Conservation (phyloP, 176 grass and related monocot species). For the Rhynchospora pubera region DNA sequence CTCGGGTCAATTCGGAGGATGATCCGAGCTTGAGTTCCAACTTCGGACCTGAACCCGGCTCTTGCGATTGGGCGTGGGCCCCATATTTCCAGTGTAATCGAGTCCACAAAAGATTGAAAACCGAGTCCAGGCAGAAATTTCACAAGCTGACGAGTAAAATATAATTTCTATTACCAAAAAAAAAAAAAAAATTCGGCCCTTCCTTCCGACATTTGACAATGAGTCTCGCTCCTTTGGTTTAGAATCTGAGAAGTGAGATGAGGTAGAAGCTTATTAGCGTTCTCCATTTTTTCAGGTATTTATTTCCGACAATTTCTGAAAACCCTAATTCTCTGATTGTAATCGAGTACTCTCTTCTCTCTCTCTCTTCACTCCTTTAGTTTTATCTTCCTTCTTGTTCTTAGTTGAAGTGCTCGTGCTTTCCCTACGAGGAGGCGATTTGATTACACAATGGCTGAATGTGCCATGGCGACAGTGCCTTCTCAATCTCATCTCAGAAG, state of each 20-base stretch:
- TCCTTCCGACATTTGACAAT: too few relatives aligned
- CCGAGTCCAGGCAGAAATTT: not conserved
- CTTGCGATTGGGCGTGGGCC: too few relatives aligned
- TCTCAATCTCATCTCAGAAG: constrained; percentile 34
- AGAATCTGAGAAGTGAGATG: too few relatives aligned
- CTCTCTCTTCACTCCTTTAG: not conserved
- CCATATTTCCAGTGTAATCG: too few relatives aligned
- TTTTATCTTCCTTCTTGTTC: not conserved
- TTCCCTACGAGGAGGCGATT: not conserved
- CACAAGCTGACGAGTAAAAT: not conserved
- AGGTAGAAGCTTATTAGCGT: not conserved
- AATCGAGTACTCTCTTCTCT: not conserved
- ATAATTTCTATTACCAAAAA: not conserved
- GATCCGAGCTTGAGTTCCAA: too few relatives aligned
- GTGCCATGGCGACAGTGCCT: constrained; percentile 38
- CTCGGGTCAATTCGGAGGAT: too few relatives aligned
- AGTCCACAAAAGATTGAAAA: not conserved
- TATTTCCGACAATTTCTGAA: not conserved
- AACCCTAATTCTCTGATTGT: not conserved
- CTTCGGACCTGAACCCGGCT: too few relatives aligned
- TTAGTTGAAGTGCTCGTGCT: not conserved
- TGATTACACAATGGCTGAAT: constrained; percentile 35
- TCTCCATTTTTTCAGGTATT: not conserved
- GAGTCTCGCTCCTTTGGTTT: too few relatives aligned
- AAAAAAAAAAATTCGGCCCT: not conserved